Evolutionary conservation across 768 basidiomycete genomes (phyloP).

Genomic region (Melanogaster broomeanus): DNA sequence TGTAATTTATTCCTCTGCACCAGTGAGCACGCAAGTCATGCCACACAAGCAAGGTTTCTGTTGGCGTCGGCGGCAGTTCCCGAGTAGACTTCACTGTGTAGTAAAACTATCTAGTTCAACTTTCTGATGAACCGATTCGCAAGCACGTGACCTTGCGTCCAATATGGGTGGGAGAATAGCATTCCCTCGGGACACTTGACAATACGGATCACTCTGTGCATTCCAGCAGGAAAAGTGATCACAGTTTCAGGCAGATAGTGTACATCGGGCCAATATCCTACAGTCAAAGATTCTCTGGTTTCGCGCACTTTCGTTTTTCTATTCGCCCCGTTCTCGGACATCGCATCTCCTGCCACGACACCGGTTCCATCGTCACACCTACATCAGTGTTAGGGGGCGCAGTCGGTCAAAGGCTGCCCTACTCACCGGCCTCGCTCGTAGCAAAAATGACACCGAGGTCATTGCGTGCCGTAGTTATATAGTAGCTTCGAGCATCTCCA

Average conservation of each 20-base stretch:
- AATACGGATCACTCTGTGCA: background rate
- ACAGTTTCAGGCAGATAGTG: background rate
- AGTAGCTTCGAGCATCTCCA: conserved; percentile 90
- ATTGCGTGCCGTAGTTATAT: conserved; percentile 87
- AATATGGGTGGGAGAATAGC: too few species aligned
- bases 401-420: background rate
- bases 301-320: conserved; percentile 86
- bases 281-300: conserved; percentile 64
- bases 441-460: conserved; percentile 92
- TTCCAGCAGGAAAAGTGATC: background rate
- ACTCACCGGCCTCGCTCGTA: conserved; percentile 79
- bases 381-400: conserved; percentile 3
- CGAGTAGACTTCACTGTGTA: too few species aligned
- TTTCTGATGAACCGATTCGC: too few species aligned
- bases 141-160: too few species aligned
- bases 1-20: too few species aligned
- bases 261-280: background rate
- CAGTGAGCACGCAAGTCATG: too few species aligned
- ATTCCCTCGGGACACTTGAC: too few species aligned
- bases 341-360: conserved; percentile 91
- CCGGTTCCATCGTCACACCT: conserved; percentile 83
- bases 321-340: conserved; percentile 78
- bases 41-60: too few species aligned
- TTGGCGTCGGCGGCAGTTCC: too few species aligned
- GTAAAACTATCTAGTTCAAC: too few species aligned